These are phyloP conservation scores for Pyricularia pennisetigena DNA, from an alignment of 2,329 filamentous ascomycete species.

Conservation along the genomic window DNA sequence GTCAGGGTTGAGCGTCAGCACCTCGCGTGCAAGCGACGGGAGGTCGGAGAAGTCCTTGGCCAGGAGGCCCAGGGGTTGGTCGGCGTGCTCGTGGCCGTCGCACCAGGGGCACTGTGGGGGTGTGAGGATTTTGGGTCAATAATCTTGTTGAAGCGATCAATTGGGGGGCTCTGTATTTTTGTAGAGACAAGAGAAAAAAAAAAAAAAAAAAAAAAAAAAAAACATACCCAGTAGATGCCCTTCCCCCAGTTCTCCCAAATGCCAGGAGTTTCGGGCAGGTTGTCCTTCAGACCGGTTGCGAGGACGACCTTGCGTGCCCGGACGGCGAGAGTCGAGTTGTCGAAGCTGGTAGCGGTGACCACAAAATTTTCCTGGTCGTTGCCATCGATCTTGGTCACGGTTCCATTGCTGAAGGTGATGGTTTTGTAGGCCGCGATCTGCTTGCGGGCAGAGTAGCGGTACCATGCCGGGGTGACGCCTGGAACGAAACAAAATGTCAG, in stretches of 20 bases:
- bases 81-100: conserved; percentile 51
- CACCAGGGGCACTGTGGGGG: conserved; percentile 46
- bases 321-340: conserved; percentile 18
- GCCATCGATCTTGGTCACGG: conserved; percentile 32
- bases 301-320: conserved; percentile 45
- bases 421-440: conserved; percentile 42
- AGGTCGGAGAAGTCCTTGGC: conserved; percentile 29
- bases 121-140: not conserved
- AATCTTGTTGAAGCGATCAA: not conserved
- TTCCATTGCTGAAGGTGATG: conserved; percentile 39
- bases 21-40: conserved; percentile 35
- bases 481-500: not conserved
- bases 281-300: conserved; percentile 45
- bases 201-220: not conserved
- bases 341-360: conserved; percentile 24
- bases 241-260: conserved; percentile 44
- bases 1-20: conserved; percentile 43
- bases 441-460: conserved; percentile 40
- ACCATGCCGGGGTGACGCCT: conserved; percentile 45
- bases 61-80: conserved; percentile 46
- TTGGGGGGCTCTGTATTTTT: not conserved
- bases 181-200: not conserved
- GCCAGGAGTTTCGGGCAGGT: conserved; percentile 45
- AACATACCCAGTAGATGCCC: conserved; percentile 40
- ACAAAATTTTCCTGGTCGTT: conserved; percentile 32